phyloP scores from a whole-genome alignment of 2,329 filamentous ascomycete species.

The Phialemoniopsis sp. region DNA sequence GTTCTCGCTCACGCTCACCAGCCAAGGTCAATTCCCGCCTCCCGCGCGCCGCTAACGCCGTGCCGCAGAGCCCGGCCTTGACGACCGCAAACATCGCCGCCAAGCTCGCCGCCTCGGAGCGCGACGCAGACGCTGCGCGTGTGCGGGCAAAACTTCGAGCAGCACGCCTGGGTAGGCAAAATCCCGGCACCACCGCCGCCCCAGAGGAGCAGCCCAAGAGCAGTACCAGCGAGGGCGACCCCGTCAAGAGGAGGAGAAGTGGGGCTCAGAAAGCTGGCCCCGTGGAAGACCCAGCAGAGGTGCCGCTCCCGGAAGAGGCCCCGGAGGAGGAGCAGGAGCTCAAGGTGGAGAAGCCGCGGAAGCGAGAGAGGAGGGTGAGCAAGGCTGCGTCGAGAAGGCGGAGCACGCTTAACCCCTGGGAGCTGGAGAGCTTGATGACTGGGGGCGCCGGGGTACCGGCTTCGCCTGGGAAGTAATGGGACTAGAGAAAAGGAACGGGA shows the following conservation, averaged over 20 bases:
- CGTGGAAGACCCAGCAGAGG: no score
- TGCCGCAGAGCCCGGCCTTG: constrained; percentile 47
- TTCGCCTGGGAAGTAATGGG: constrained; percentile 7
- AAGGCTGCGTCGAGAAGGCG: constrained; percentile 60
- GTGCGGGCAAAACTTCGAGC: constrained; percentile 60
- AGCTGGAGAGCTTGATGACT: constrained; percentile 62
- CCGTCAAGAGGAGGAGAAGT: no score
- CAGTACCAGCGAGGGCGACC: no score
- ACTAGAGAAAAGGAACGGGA: neutral
- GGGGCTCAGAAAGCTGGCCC: no score
- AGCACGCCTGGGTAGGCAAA: constrained; percentile 25
- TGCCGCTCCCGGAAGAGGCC: no score
- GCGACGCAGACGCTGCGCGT: constrained; percentile 59
- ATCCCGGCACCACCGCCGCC: constrained; percentile 12
- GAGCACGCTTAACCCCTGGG: constrained; percentile 72
- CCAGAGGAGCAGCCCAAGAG: neutral
- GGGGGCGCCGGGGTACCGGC: constrained; percentile 22
- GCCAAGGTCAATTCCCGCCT: constrained; percentile 11
- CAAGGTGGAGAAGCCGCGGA: constrained; percentile 30
- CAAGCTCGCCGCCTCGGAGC: constrained; percentile 60
- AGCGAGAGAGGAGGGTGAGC: constrained; percentile 47
- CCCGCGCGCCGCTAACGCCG: constrained; percentile 25
- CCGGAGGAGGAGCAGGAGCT: constrained; percentile 9
- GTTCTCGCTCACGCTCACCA: constrained; percentile 6
- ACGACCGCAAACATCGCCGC: constrained; percentile 60